Conservation (phyloP, 2,329 filamentous ascomycete species). For the Allantophomopsis cytisporea region DNA sequence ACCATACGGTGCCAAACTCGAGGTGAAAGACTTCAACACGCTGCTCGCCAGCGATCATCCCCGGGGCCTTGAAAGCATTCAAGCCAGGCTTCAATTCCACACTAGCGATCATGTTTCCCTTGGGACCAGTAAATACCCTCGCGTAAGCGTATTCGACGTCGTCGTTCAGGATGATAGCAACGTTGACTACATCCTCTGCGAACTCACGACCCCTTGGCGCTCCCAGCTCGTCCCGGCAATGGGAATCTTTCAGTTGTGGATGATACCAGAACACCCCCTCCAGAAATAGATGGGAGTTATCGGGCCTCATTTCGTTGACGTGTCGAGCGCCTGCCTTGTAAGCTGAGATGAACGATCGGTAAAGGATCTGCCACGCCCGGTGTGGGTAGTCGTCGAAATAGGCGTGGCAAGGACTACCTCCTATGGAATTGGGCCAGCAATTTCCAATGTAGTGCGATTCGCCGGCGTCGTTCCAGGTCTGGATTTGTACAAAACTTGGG, state of each 20-base stretch:
- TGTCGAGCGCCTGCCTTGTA: slow-evolving; percentile 19
- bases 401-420: slow-evolving; percentile 10
- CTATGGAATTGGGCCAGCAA: slow-evolving; percentile 20
- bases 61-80: not conserved
- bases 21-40: not conserved
- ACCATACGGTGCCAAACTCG: too few species aligned
- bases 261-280: slow-evolving; percentile 19
- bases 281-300: slow-evolving; percentile 9
- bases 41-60: not conserved
- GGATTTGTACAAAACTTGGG: slow-evolving; percentile 23
- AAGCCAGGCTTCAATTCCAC: not conserved
- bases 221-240: not conserved
- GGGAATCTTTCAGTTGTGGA: slow-evolving; percentile 3
- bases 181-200: not conserved
- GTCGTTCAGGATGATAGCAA: not conserved
- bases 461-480: slow-evolving; percentile 26
- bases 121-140: not conserved
- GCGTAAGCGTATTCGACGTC: not conserved
- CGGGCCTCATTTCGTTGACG: slow-evolving; percentile 1
- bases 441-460: slow-evolving; percentile 26
- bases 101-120: not conserved
- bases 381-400: slow-evolving; percentile 20
- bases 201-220: not conserved
- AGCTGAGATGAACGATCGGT: slow-evolving; percentile 19
- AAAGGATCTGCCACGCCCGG: slow-evolving; percentile 19